Base-by-base conservation (phyloP, 1,139 yeast genomes). In the Candida pseudocylindracea region DNA sequence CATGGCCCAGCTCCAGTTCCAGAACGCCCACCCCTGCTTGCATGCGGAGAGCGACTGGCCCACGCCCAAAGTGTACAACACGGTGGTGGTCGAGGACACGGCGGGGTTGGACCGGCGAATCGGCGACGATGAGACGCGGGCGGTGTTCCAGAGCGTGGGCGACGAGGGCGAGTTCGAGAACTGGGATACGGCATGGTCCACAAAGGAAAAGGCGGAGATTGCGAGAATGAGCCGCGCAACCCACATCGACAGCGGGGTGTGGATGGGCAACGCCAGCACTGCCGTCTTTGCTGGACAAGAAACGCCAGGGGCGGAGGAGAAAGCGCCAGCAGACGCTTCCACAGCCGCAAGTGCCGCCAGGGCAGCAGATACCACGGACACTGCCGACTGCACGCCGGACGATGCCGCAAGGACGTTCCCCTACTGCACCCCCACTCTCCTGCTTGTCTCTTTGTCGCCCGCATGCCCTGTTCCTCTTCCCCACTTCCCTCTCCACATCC, bases 251-350 rank as follows among this genome's bases (percentile, higher is more conserved):
- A 50, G 55, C 1, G 59, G 66, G 31, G 67, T 83, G 4, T 85
- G 85, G 85, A 60, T 74, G 32, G 96, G 96, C 1, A 85, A 83
- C 44, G n/a, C n/a, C n/a, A n/a, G n/a, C n/a, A n/a, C n/a, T n/a
- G n/a, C n/a, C n/a, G n/a, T n/a, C n/a, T n/a, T 56, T 69, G 2
- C 58, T 64, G 65, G 66, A 61, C 40, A 53, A 52, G 39, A 61
- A 59, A 38, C 48, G 52, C 10, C 52, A 54, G 54, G 37, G 53
- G 36, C 47, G 46, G 12, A 45, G 50, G 33, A 43, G 55, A 28
- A 36, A 31, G 25, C 27, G 27, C 8, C 8, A 20, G 2, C 29
- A 31, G 1, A 24, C 27, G 28, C 36, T 35, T 7, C 10, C 30
- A 9, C 29, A 32, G 7, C 26, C 15, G 4, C 35, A 32, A 2